phyloP scores from a whole-genome alignment of 192 early-diverging fungal species.

The Entomortierella chlamydospora region DNA sequence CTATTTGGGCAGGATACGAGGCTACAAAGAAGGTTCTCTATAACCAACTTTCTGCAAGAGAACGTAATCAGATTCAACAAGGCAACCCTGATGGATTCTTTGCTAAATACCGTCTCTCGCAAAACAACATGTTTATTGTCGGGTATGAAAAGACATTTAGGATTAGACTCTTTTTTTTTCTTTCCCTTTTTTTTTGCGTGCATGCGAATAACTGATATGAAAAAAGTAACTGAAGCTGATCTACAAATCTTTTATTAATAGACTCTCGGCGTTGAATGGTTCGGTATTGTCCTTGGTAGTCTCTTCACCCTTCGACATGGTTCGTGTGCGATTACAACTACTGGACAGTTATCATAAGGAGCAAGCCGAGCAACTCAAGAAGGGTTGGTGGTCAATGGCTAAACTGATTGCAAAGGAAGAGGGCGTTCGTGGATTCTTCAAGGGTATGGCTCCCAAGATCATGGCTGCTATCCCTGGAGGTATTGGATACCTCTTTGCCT shows the following conservation, averaged over 20 bases:
- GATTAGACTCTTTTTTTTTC: background rate
- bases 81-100: constrained; percentile 32
- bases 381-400: constrained; percentile 54
- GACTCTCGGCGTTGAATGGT: constrained; percentile 35
- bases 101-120: constrained; percentile 32
- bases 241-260: background rate
- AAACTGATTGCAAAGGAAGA: constrained; percentile 71
- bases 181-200: background rate
- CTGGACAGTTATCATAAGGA: constrained; percentile 36
- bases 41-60: constrained; percentile 31
- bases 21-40: constrained; percentile 37
- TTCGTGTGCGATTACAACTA: constrained; percentile 42
- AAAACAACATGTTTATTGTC: constrained; percentile 39
- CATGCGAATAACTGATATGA: background rate
- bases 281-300: constrained; percentile 18
- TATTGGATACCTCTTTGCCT: constrained; percentile 48
- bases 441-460: constrained; percentile 79
- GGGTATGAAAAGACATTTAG: constrained; percentile 14
- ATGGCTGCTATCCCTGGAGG: constrained; percentile 48
- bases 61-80: constrained; percentile 16
- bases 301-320: constrained; percentile 50
- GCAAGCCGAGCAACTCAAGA: constrained; percentile 42
- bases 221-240: no score
- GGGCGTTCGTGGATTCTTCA: constrained; percentile 81
- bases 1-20: constrained; percentile 51